Base-by-base conservation (phyloP, 73 alveolate species). In the Paramecium sexaurelia region DNA sequence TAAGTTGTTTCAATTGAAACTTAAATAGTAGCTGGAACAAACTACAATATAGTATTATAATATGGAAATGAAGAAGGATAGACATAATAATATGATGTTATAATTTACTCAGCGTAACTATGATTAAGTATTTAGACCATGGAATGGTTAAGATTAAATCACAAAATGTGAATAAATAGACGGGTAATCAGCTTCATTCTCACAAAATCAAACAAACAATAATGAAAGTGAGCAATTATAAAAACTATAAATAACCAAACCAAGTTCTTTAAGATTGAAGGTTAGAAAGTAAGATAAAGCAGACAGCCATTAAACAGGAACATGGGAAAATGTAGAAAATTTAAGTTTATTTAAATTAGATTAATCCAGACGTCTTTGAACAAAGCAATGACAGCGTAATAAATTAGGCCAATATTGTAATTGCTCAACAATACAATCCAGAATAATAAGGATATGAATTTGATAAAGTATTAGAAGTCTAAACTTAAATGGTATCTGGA, bases 391-490 rank as follows among this genome's bases (percentile, higher is more conserved):
- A 19, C 27, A 61, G 9, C 26, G n/a, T 61, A 2, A 26, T 61
- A 5, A 29, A 61, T 29, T 26, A 61, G 26, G 83, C 83, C 11
- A 32, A 61, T 5, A 10, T 29, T 10, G 83, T 61, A 0, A 45
- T 61, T 61, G 83, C 83, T n/a, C 43, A 61, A 61, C 26, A 61
- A 61, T 61, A 61, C 83, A 61, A 61, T 8, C 83, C 83, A 61
- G 37, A 26, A 29, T 26, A 26, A 29, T 61, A 61, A 11, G 83
- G 83, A 9, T 61, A 29, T 6, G 83, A 61, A 61, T 61, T 61
- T 29, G 83, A 61, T 11, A 24, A 61, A 61, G 83, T 61, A 11
- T 61, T 61, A 45, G 43, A 61, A n/a, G 83, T 61, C 43, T 61
- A 61, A 61, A 61, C 83, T 13, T n/a, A 61, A 61, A 29, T 61